Percentiles rank a stretch among this genome's conserved stretches.
Conservation (phyloP, 176 grass and related monocot species). For the Oryza australiensis region DNA sequence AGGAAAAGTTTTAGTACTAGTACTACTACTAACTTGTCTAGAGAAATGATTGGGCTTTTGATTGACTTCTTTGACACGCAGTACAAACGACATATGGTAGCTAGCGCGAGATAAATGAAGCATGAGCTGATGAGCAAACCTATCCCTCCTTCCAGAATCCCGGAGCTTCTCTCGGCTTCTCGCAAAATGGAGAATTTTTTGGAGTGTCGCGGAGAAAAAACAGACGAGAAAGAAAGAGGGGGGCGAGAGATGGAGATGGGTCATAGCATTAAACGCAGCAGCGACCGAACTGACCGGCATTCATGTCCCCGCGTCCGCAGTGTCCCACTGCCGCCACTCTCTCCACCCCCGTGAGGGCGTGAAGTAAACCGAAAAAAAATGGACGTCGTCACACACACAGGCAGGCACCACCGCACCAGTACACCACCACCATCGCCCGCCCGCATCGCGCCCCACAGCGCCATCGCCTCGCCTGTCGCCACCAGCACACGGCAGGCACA, state of each 20-base stretch:
- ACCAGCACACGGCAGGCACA: constrained; percentile 22
- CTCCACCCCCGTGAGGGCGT: constrained; percentile 50
- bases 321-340: neutral
- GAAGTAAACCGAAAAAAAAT: constrained; percentile 34
- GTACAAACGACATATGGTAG: neutral
- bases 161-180: neutral
- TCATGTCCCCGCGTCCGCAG: constrained; percentile 33
- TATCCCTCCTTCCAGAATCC: neutral
- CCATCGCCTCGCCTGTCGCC: constrained; percentile 24
- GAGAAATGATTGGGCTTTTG: neutral
- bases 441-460: neutral
- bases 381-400: constrained; percentile 22
- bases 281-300: constrained; percentile 48
- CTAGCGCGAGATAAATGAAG: neutral
- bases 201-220: neutral
- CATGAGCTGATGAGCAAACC: neutral
- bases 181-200: neutral
- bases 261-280: constrained; percentile 42
- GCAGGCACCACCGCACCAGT: neutral
- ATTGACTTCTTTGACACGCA: neutral
- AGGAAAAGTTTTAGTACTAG: neutral
- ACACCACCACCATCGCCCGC: neutral
- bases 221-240: neutral
- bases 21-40: neutral
- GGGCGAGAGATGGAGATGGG: neutral